A percentile compares a stretch with the other conserved stretches of the same genome.
These are phyloP conservation scores for Naganishia antarctica DNA, from an alignment of 768 basidiomycete genomes.

Conservation along the genomic window DNA sequence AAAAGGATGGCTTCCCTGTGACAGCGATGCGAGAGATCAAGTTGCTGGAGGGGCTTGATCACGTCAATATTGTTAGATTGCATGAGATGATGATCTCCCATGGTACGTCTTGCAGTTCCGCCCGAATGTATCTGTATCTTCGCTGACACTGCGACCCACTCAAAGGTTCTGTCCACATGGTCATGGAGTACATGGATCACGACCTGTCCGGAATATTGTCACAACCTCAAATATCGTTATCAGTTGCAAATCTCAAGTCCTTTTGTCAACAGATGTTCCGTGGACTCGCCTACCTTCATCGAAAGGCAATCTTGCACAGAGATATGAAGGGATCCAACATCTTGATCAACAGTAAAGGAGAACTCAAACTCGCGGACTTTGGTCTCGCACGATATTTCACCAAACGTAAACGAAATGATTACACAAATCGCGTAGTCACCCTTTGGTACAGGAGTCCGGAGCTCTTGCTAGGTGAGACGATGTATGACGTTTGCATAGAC, in stretches of 20 bases:
- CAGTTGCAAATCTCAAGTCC: constrained; percentile 85
- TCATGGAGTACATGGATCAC: constrained; percentile 99
- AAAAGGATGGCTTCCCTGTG: constrained; percentile 95
- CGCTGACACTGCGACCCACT: no score
- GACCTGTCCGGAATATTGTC: constrained; percentile 91
- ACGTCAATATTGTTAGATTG: constrained; percentile 80
- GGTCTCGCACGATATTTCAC: constrained; percentile 94
- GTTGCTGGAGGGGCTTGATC: constrained; percentile 80
- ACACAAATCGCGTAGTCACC: constrained; percentile 99
- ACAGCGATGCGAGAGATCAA: constrained; percentile 99
- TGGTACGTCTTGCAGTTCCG: no score
- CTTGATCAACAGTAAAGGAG: constrained; percentile 79
- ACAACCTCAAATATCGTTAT: constrained; percentile 80
- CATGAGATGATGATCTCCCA: constrained; percentile 99
- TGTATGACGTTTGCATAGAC: constrained; percentile 95
- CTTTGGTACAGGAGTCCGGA: constrained; percentile 98
- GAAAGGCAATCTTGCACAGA: constrained; percentile 90
- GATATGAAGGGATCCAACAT: constrained; percentile 99
- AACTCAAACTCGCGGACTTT: constrained; percentile 94
- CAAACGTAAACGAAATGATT: constrained; percentile 80
- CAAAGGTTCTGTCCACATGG: constrained; percentile 93
- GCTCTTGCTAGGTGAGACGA: constrained; percentile 85
- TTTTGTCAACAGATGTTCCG: constrained; percentile 92
- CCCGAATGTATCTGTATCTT: no score
- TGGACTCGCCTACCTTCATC: constrained; percentile 90